A percentile compares a stretch with the other conserved stretches of the same genome.
Evolutionary conservation across 345 rosid genomes (phyloP).

Genomic region (Eucalyptus cloeziana): DNA sequence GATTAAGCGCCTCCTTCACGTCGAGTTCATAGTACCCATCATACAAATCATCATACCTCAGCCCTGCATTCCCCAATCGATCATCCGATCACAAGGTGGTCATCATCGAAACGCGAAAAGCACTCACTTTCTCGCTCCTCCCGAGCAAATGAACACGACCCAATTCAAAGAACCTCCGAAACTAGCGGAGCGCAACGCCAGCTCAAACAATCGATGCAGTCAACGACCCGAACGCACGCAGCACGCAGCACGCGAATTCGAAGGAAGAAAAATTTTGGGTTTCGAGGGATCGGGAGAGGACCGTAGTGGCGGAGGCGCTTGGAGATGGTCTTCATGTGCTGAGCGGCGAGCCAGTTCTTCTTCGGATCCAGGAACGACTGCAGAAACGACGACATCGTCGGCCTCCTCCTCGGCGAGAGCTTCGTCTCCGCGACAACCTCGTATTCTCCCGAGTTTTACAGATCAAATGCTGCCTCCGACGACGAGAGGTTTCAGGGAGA

Average conservation of each 20-base stretch:
- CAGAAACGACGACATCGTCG: slow-evolving; percentile 34
- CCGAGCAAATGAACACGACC: neutral
- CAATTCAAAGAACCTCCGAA: neutral
- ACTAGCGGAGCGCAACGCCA: neutral
- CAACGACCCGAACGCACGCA: neutral
- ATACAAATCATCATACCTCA: slow-evolving; percentile 5
- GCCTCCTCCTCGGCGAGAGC: neutral
- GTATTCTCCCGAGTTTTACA: neutral
- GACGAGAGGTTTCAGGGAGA: neutral
- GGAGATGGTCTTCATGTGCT: slow-evolving; percentile 63
- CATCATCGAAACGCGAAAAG: neutral
- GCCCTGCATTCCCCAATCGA: neutral
- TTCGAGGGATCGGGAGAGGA: neutral
- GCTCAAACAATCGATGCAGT: neutral
- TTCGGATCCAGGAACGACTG: slow-evolving; percentile 47
- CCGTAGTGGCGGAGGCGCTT: slow-evolving; percentile 68
- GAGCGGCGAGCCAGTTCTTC: slow-evolving; percentile 58
- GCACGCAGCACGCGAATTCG: neutral
- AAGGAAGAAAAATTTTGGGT: neutral
- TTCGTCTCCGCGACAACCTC: neutral
- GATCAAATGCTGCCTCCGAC: neutral
- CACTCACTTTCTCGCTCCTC: neutral
- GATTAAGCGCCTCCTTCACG: slow-evolving; percentile 4
- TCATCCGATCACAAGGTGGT: neutral
- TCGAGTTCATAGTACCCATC: slow-evolving; percentile 7